A percentile compares a stretch with the other conserved stretches of the same genome.
Conservation (phyloP, 2,329 filamentous ascomycete species). For the Coniochaeta sp. region DNA sequence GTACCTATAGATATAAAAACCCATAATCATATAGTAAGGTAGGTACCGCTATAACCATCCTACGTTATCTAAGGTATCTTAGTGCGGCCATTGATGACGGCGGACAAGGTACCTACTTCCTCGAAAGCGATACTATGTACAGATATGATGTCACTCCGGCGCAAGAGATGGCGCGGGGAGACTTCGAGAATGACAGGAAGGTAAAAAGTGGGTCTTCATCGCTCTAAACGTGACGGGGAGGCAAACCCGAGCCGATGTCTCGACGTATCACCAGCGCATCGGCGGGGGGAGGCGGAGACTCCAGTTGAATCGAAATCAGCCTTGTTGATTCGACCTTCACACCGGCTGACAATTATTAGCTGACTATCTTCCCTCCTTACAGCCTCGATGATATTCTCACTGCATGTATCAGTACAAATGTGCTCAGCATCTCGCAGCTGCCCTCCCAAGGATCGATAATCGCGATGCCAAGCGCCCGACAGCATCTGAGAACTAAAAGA, state of each 20-base stretch:
- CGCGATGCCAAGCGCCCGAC: neutral
- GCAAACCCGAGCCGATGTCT: no score
- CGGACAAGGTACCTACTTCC: neutral
- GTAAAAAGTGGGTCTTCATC: no score
- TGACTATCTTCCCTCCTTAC: neutral
- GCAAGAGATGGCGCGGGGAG: neutral
- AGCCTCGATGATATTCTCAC: neutral
- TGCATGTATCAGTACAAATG: neutral
- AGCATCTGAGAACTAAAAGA: neutral
- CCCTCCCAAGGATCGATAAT: neutral
- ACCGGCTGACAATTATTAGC: neutral
- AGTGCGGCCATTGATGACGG: no score
- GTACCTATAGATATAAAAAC: no score
- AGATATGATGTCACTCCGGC: neutral
- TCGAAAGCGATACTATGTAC: no score
- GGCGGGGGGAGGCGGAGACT: neutral
- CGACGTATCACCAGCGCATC: neutral
- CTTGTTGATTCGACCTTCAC: neutral
- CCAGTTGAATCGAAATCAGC: neutral
- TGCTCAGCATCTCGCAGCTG: neutral
- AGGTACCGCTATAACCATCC: no score
- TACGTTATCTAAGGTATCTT: no score
- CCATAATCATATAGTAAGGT: no score
- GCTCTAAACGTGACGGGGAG: neutral
- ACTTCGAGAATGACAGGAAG: neutral